phyloP scores from a whole-genome alignment of 345 rosid genomes.

The Ceriops decandra region DNA sequence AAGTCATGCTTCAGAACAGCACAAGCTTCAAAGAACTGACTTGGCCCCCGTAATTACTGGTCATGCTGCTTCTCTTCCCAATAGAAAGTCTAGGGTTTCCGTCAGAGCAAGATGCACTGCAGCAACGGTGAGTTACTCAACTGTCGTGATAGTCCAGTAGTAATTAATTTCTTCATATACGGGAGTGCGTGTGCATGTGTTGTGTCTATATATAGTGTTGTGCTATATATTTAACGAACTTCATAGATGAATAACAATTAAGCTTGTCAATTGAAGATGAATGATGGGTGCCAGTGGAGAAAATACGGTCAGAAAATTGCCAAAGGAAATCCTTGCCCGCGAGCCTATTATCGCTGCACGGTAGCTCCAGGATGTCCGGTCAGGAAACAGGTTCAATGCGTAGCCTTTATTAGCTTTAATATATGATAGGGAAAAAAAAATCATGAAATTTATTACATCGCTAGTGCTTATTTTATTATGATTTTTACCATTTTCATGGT shows the following conservation, averaged over 20 bases:
- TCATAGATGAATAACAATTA: not conserved
- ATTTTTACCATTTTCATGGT: not conserved
- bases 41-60: slow-evolving; percentile 27
- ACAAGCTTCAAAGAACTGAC: slow-evolving; percentile 34
- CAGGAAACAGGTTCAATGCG: slow-evolving; percentile 34
- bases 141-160: not conserved
- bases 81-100: slow-evolving; percentile 56
- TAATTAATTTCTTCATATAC: too few relatives aligned
- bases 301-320: slow-evolving; percentile 53
- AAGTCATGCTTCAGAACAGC: slow-evolving; percentile 1
- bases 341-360: slow-evolving; percentile 50
- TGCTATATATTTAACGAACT: too few relatives aligned
- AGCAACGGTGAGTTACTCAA: slow-evolving; percentile 37
- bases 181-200: too few relatives aligned
- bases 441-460: too few relatives aligned
- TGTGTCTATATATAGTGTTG: too few relatives aligned
- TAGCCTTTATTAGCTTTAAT: not conserved
- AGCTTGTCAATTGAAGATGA: slow-evolving; percentile 25
- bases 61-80: slow-evolving; percentile 34
- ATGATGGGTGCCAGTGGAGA: slow-evolving; percentile 53
- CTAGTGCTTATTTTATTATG: not conserved
- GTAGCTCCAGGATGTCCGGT: slow-evolving; percentile 49
- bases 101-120: slow-evolving; percentile 50
- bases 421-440: too few relatives aligned
- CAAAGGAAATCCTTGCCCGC: slow-evolving; percentile 51